Evolutionary conservation across 352 stramenopile species (phyloP), one percentile per base, ranked within the genome.

Genomic region (Phytopythium chamaehyphon): DNA sequence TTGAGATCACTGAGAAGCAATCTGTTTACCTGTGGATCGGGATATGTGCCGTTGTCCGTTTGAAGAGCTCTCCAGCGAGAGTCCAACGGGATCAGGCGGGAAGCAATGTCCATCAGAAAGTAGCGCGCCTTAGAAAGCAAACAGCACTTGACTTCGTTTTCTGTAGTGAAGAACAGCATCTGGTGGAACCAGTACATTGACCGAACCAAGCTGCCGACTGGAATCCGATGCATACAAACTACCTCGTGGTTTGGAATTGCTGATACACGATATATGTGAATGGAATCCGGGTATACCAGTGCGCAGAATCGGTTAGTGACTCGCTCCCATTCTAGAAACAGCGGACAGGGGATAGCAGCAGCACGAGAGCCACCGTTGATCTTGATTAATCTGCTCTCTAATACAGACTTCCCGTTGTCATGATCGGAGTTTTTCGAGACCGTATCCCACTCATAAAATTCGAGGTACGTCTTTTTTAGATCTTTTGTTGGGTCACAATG

Each of bases 391-490:
- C 33, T 48, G 15, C 42, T 46, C 33, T 53, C 59, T 10, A 55
- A 22, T 10, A 23, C 40, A 7, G 37, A 21, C 48, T 61, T 67
- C 22, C 19, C 45, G 9, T 36, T 19, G 36, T 45, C 57, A 37
- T 21, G 40, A 8, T 40, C 42, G 3, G 16, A 10, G 0, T 24
- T 37, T 16, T 46, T 64, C 7, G 43, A 23, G 10, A 62, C 28
- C 22, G 11, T 54, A 12, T 33, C 64, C 81, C 81, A 92, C 16
- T 86, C 73, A 40, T 88, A 92, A 33, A 92, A 92, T 35, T 92
- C 81, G 21, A 92, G 52, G 22, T 65, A 80, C 0, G 74, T 77
- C 36, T 71, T 83, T 35, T 71, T 81, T 9, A 88, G 24, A 24
- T 86, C 75, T 37, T 64, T 73, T 1, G 66, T 60, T 9, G 61